These are phyloP conservation scores for Blastobotrys mokoenaii DNA, from an alignment of 805 yeast genomes.

Conservation along the genomic window DNA sequence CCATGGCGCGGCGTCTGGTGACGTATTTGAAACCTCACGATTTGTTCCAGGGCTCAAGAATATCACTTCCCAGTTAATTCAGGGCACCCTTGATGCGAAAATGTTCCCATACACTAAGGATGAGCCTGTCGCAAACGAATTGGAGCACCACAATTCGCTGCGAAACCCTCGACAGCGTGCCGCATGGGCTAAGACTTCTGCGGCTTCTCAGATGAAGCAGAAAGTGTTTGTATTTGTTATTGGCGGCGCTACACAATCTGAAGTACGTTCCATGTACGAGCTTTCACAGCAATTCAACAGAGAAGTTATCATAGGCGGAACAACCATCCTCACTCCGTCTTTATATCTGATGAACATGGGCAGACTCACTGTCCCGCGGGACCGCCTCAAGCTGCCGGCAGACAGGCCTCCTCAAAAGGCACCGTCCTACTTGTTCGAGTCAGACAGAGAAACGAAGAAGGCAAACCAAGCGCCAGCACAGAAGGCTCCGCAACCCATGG, in stretches of 20 bases:
- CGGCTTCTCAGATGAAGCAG: slow-evolving; percentile 42
- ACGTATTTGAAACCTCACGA: slow-evolving; percentile 38
- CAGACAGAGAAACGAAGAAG: slow-evolving; percentile 18
- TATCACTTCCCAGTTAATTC: slow-evolving; percentile 44
- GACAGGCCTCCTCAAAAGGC: slow-evolving; percentile 24
- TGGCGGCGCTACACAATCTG: slow-evolving; percentile 86
- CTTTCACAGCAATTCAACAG: slow-evolving; percentile 46
- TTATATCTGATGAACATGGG: slow-evolving; percentile 26
- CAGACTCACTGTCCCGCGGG: slow-evolving; percentile 22
- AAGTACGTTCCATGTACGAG: slow-evolving; percentile 67
- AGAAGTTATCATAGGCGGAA: slow-evolving; percentile 78
- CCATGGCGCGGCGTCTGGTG: slow-evolving; percentile 22
- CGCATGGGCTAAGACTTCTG: slow-evolving; percentile 55
- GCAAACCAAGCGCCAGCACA: slow-evolving; percentile 5
- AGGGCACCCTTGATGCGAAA: slow-evolving; percentile 43
- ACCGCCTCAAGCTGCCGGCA: slow-evolving; percentile 23
- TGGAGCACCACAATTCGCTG: slow-evolving; percentile 42
- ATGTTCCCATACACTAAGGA: slow-evolving; percentile 70
- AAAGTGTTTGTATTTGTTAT: slow-evolving; percentile 72
- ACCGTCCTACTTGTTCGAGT: slow-evolving; percentile 27
- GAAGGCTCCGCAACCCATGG: not conserved
- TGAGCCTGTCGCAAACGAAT: slow-evolving; percentile 43
- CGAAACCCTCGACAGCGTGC: slow-evolving; percentile 68
- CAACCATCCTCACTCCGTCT: slow-evolving; percentile 46
- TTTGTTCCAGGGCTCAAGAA: slow-evolving; percentile 62